Evolutionary conservation across 2,329 filamentous ascomycete genomes (phyloP), one percentile per base, ranked within the genome.

Genomic region (Coniochaeta prunicola): DNA sequence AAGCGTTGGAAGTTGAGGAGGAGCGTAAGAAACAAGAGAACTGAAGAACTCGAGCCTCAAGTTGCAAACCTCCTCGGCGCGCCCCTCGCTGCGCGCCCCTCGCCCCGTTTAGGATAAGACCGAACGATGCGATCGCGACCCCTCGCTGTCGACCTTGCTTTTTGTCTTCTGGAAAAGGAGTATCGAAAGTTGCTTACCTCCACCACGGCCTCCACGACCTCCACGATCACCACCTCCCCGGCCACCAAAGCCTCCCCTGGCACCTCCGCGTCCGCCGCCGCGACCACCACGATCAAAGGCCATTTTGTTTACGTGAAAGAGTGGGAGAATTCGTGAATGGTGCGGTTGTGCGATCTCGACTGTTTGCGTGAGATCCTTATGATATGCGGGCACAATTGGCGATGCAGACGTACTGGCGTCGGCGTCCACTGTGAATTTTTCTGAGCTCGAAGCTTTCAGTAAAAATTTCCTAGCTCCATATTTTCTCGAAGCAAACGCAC

Each of bases 211-310:
- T 57, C 59, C 58, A 48, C 57, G 64, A 56, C 67, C 67, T 60
- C 74, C 67, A 58, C 65, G 59, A 54, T 60, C 65, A 63, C 70
- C 70, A 58, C 71, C 71, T 61, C 72, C 67, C 38, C 63, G 70
- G 67, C 76, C 72, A 40, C 69, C 66, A 56, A 67, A 63, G 57
- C 70, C 72, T 64, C 76, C 67, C 58, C 65, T 59, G 54, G 58
- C 64, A 62, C 70, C 70, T 58, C 71, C 71, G 61, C 72, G 67
- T 45, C 62, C 70, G 67, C 76, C 72, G 34, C 69, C 66, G 56
- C 67, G 64, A 57, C 70, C 75, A 67, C 73, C 73, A 59, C 73
- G 74, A 58, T 75, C 75, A 62, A 79, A 78, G 64, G 71, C 75
- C 76, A 79, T 79, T 61, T 54, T 66, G 53, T 33, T 38, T 34